Evolutionary conservation across 345 rosid genomes (phyloP), one percentile per base, ranked within the genome.

Genomic region (Eucalyptus pumila): DNA sequence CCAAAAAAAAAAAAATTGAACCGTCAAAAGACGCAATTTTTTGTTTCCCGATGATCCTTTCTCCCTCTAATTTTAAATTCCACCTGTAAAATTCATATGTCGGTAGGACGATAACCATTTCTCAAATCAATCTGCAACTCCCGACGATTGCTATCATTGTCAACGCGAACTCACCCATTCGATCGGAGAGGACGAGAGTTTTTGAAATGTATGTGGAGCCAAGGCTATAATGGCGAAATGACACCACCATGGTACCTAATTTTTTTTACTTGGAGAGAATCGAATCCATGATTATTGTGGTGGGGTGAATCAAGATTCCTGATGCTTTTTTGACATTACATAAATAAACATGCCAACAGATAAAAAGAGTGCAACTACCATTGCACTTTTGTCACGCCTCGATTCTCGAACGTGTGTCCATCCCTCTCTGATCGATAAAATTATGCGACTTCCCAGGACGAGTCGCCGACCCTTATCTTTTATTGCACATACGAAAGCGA

Each of bases 401-500:
- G 5, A 48, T 48, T 15, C 50, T 48, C 5, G 0, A 48, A 0
- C 15, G 1, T 48, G 6, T 48, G 3, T 48, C 3, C 50, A 48
- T 48, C 15, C 15, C 1, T 13, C 50, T 48, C 15, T 48, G 1
- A 48, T 48, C 1, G 2, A 48, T 13, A 48, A 48, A 48, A 48
- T 48, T 48, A 0, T 48, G 15, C 6, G 50, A 48, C 50, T 13
- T 48, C 5, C 2, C 50, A 13, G 0, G 2, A 48, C 6, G 0
- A 48, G 50, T 2, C 50, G 0, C 50, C 15, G 3, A 48, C 15
- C 3, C 2, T 48, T 48, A 6, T 13, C 50, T 48, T 48, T 48
- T 48, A 48, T 48, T 13, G 1, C 50, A 48, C 6, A 48, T 48
- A 1, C 50, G 0, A 0, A 48, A 48, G 2, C 2, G 6, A 48